phyloP scores from a whole-genome alignment of 2,329 filamentous ascomycete species.

The Neofusicoccum umdonicola region DNA sequence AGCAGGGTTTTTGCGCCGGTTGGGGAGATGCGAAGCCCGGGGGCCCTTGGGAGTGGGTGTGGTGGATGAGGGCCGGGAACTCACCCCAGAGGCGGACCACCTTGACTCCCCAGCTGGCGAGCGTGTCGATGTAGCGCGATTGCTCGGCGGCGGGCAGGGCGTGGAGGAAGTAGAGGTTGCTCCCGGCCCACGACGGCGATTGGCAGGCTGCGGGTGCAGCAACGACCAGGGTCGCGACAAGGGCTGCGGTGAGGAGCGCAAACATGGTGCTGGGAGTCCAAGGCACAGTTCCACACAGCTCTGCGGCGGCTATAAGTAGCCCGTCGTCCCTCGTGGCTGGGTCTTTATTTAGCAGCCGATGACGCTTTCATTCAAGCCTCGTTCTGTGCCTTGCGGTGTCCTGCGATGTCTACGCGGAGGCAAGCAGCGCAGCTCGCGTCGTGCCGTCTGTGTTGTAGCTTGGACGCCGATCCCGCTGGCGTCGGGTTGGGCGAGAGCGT shows the following conservation, averaged over 20 bases:
- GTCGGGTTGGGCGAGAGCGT: too few relatives aligned
- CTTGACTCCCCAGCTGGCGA: conserved; percentile 29
- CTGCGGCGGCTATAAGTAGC: too few relatives aligned
- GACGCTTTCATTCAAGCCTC: too few relatives aligned
- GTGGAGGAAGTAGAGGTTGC: conserved; percentile 32
- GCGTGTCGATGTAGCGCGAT: conserved; percentile 26
- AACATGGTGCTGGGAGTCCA: background rate
- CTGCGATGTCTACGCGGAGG: too few relatives aligned
- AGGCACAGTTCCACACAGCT: too few relatives aligned
- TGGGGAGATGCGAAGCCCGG: background rate
- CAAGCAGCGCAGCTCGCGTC: too few relatives aligned
- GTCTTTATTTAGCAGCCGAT: too few relatives aligned
- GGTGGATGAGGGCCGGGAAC: conserved; percentile 8
- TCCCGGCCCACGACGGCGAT: conserved; percentile 28
- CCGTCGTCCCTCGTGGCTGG: too few relatives aligned
- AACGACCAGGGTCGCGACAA: background rate
- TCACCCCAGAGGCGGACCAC: conserved; percentile 34
- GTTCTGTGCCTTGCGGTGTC: too few relatives aligned
- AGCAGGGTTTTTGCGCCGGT: too few relatives aligned
- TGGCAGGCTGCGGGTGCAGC: background rate
- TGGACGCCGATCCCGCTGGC: too few relatives aligned
- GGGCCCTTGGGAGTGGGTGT: background rate
- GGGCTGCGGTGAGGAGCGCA: background rate
- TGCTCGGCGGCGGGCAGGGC: conserved; percentile 27
- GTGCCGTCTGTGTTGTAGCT: too few relatives aligned